Evolutionary conservation across 306 rosid genomes (phyloP).

Genomic region (Cajanus cajan): DNA sequence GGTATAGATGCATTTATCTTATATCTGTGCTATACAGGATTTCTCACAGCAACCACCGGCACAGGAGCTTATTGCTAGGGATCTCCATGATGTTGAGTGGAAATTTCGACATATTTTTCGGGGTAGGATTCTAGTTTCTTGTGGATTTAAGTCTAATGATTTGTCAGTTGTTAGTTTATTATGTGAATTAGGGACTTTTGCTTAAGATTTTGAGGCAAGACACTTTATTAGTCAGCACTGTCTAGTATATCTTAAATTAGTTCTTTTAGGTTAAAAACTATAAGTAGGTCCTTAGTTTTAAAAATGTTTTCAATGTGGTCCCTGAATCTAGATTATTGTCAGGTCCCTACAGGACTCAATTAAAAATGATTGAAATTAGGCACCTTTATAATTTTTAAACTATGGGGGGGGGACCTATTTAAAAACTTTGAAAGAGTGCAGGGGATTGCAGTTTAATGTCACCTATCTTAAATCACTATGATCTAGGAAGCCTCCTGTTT

Average conservation of each 20-base stretch:
- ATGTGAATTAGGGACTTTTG: not conserved
- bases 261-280: not conserved
- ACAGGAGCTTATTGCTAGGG: constrained; percentile 91
- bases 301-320: not conserved
- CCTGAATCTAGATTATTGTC: constrained; percentile 1
- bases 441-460: not conserved
- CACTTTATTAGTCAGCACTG: not conserved
- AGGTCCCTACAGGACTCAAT: not conserved
- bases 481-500: constrained; percentile 6
- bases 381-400: not conserved
- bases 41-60: constrained; percentile 88
- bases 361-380: not conserved
- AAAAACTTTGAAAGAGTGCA: not conserved
- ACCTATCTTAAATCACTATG: constrained; percentile 6
- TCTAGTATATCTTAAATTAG: not conserved
- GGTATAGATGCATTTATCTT: constrained; percentile 32
- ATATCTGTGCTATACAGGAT: constrained; percentile 54
- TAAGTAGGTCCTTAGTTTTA: not conserved
- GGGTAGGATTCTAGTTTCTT: constrained; percentile 41
- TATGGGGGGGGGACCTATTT: not conserved
- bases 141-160: not conserved
- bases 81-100: constrained; percentile 93
- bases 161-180: not conserved
- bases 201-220: not conserved
- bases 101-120: constrained; percentile 90